phyloP scores from a whole-genome alignment of 768 basidiomycete species.

The Rhodotorula graminis region DNA sequence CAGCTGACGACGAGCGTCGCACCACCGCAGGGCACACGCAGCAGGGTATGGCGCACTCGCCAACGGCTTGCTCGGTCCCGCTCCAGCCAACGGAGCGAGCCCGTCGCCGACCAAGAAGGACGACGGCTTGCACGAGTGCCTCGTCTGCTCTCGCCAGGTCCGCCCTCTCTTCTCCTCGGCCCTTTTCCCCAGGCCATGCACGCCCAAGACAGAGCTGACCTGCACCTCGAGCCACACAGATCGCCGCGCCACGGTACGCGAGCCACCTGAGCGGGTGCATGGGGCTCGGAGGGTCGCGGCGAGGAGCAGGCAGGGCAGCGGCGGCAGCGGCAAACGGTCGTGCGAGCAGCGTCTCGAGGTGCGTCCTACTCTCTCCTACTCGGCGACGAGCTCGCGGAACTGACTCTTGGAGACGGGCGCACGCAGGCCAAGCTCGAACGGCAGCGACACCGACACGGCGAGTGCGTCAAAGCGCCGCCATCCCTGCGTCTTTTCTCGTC shows the following conservation, averaged over 20 bases:
- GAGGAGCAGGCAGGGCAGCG: constrained; percentile 11
- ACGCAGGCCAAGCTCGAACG: constrained; percentile 11
- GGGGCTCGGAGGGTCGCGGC: constrained; percentile 20
- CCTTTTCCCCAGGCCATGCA: too few species aligned
- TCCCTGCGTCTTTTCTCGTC: background rate
- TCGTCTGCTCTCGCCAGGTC: constrained; percentile 16
- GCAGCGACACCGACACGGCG: constrained; percentile 15
- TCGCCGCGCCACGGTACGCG: constrained; percentile 34
- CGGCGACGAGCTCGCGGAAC: accelerated
- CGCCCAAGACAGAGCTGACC: background rate
- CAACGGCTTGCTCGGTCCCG: too few species aligned
- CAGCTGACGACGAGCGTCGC: background rate
- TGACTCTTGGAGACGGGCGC: background rate
- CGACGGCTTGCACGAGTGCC: constrained; percentile 29
- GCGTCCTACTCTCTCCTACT: background rate
- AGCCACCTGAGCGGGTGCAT: constrained; percentile 33
- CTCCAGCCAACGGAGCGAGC: background rate
- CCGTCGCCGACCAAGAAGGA: constrained; percentile 33
- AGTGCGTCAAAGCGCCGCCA: too few species aligned
- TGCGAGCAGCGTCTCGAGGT: background rate
- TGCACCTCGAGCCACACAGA: background rate
- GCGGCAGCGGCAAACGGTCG: constrained; percentile 7
- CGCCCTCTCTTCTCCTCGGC: background rate
- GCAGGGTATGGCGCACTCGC: background rate
- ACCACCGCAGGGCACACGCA: background rate